Evolutionary conservation across 176 grass and related monocot species (phyloP).

Genomic region (Aechmea fasciata): DNA sequence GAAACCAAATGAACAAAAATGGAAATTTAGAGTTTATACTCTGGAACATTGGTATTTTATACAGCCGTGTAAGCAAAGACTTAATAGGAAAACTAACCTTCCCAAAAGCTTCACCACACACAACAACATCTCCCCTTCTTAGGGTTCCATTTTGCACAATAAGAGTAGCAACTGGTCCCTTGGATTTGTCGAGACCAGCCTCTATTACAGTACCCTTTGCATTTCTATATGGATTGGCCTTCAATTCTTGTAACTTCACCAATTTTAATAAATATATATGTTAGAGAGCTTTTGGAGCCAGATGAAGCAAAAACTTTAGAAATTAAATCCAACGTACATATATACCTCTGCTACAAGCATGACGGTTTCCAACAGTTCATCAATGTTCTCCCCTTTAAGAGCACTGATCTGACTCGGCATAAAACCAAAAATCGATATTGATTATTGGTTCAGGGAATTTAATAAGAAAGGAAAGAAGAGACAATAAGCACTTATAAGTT

Average conservation of each 20-base stretch:
- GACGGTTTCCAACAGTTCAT: conserved; percentile 85
- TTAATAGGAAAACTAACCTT: conserved; percentile 48
- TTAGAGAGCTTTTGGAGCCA: background rate
- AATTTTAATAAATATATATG: conserved; percentile 13
- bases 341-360: conserved; percentile 95
- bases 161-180: conserved; percentile 66
- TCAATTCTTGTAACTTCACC: conserved; percentile 88
- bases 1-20: background rate
- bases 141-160: conserved; percentile 97
- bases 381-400: conserved; percentile 86
- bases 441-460: background rate
- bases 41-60: background rate
- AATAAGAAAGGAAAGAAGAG: background rate
- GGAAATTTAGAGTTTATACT: background rate
- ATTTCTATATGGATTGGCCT: conserved; percentile 93
- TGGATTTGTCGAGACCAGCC: conserved; percentile 86
- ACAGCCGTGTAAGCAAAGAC: background rate
- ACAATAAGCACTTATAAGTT: background rate
- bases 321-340: background rate
- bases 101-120: conserved; percentile 90
- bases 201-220: conserved; percentile 93
- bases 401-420: conserved; percentile 66
- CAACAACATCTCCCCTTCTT: conserved; percentile 72
- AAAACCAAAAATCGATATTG: conserved; percentile 16
- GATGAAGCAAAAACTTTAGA: background rate